Conservation (phyloP, 2,329 filamentous ascomycete genomes). For the Neonectria coccinea region DNA sequence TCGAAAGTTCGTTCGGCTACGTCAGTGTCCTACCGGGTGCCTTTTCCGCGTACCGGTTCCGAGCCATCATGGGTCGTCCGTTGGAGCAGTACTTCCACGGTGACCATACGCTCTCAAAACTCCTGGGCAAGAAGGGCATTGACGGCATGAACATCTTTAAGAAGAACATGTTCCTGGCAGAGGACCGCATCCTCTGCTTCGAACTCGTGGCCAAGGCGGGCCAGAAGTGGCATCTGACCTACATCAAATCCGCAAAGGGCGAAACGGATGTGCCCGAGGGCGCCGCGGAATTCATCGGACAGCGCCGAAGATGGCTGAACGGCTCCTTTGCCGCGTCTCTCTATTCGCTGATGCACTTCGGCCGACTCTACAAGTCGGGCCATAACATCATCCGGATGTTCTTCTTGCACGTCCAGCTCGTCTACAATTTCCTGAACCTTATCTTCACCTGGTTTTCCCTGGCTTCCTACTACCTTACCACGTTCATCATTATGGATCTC, state of each 20-base stretch:
- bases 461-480: constrained; percentile 10
- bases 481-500: constrained; percentile 25
- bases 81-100: constrained; percentile 15
- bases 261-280: constrained; percentile 12
- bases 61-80: constrained; percentile 12
- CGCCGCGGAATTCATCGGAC: constrained; percentile 8
- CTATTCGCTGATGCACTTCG: constrained; percentile 8
- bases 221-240: constrained; percentile 12
- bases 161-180: constrained; percentile 19
- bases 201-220: constrained; percentile 12
- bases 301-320: constrained; percentile 18
- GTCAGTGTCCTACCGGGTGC: constrained; percentile 10
- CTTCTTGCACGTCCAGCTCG: constrained; percentile 2
- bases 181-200: constrained; percentile 13
- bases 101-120: constrained; percentile 15
- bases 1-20: constrained; percentile 14
- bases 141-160: constrained; percentile 19
- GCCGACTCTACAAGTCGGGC: neutral
- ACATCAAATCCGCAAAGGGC: constrained; percentile 16
- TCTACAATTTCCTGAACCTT: constrained; percentile 16
- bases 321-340: constrained; percentile 16
- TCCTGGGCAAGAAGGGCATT: constrained; percentile 17
- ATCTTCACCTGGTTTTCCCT: constrained; percentile 32
- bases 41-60: constrained; percentile 15
- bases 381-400: constrained; percentile 5